A percentile compares a stretch with the other conserved stretches of the same genome.
Evolutionary conservation across 1,284 basidiomycete genomes (phyloP).

Genomic region (Mycosarcoma maydis): DNA sequence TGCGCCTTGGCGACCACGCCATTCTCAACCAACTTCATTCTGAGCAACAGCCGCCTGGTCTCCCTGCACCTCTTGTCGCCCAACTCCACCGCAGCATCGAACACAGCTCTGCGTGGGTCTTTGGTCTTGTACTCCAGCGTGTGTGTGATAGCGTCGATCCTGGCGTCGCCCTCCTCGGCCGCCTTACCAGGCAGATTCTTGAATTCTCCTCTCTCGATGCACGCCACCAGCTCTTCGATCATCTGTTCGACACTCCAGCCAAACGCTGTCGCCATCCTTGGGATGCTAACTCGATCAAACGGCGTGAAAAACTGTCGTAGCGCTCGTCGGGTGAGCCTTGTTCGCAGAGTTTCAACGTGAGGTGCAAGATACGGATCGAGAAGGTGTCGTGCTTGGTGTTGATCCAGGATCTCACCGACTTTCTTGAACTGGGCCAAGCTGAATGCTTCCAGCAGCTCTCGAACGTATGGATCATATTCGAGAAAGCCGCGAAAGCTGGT

Average conservation of each 20-base stretch:
- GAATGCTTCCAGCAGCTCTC: constrained; percentile 83
- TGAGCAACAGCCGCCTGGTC: constrained; percentile 78
- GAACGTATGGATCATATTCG: constrained; percentile 83
- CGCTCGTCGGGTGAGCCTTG: constrained; percentile 68
- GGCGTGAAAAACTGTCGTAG: constrained; percentile 77
- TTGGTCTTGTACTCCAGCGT: constrained; percentile 78
- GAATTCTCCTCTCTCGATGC: constrained; percentile 80
- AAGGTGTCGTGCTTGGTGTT: constrained; percentile 75
- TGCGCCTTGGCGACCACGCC: constrained; percentile 35
- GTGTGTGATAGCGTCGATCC: constrained; percentile 72
- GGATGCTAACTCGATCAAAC: constrained; percentile 80
- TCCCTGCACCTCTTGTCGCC: constrained; percentile 76
- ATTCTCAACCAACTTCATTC: constrained; percentile 75
- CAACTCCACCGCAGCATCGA: constrained; percentile 76
- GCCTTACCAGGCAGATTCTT: constrained; percentile 77
- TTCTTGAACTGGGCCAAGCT: constrained; percentile 82
- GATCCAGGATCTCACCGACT: constrained; percentile 77
- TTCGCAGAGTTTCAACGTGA: constrained; percentile 68
- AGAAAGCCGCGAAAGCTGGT: constrained; percentile 78
- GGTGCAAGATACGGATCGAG: constrained; percentile 78
- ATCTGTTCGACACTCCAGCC: constrained; percentile 79
- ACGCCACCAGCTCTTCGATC: constrained; percentile 75
- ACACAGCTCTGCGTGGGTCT: constrained; percentile 78
- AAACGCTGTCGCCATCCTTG: constrained; percentile 81
- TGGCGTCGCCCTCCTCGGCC: constrained; percentile 81